These are phyloP conservation scores for Gaultheria prostrata DNA, from an alignment of 148 eudicot genomes.

Conservation along the genomic window DNA sequence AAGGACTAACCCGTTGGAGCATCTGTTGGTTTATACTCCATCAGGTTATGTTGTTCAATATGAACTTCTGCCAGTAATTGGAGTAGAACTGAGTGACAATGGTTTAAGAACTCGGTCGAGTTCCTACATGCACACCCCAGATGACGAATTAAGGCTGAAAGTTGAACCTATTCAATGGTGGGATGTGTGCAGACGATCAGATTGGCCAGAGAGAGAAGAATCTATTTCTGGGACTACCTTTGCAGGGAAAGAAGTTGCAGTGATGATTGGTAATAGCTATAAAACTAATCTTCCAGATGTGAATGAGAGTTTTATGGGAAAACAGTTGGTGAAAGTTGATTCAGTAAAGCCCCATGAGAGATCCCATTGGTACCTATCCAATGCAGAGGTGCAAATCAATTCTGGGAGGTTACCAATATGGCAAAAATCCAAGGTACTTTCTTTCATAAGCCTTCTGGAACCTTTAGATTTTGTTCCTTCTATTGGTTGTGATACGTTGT, in stretches of 20 bases:
- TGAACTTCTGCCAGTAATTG: conserved; percentile 31
- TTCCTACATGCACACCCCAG: conserved; percentile 21
- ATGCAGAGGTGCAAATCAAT: conserved; percentile 44
- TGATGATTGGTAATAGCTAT: conserved; percentile 3
- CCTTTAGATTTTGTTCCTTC: background rate
- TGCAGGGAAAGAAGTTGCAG: conserved; percentile 1
- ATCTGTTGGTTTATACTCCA: conserved; percentile 44
- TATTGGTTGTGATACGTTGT: conserved; percentile 13
- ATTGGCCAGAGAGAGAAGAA: conserved; percentile 36
- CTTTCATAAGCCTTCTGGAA: background rate
- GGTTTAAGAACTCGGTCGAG: conserved; percentile 26
- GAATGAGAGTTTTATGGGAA: background rate
- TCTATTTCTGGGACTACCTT: conserved; percentile 15
- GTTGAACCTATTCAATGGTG: conserved; percentile 34
- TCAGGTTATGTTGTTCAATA: conserved; percentile 47
- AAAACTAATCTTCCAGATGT: conserved; percentile 2
- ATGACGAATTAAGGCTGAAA: conserved; percentile 30
- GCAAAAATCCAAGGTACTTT: conserved; percentile 44
- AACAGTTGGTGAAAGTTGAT: conserved; percentile 15
- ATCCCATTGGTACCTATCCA: conserved; percentile 34
- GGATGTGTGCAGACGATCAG: conserved; percentile 34
- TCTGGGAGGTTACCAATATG: conserved; percentile 34
- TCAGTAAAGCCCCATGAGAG: conserved; percentile 27
- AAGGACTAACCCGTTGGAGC: conserved; percentile 28
- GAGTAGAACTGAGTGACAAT: conserved; percentile 22